phyloP scores from a whole-genome alignment of 2,329 filamentous ascomycete species.

The Dactylonectria estremocensis region DNA sequence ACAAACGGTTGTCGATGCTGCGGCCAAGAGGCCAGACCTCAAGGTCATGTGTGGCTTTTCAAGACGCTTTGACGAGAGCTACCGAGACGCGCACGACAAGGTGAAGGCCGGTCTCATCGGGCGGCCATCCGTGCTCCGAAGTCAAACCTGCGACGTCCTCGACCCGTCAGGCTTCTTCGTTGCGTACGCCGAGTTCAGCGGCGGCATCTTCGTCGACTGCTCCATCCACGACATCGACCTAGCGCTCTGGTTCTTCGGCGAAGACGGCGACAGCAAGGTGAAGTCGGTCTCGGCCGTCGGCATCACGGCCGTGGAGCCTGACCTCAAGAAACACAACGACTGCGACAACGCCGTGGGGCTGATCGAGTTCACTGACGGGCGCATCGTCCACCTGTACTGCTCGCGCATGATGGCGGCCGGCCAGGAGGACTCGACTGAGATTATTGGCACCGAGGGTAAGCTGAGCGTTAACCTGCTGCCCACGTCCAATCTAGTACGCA shows the following conservation, averaged over 20 bases:
- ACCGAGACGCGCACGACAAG: conserved; percentile 71
- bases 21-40: conserved; percentile 64
- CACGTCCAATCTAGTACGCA: conserved; percentile 65
- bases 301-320: conserved; percentile 50
- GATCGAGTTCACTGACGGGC: conserved; percentile 75
- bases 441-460: conserved; percentile 78
- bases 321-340: conserved; percentile 47
- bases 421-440: conserved; percentile 77
- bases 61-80: conserved; percentile 72
- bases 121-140: conserved; percentile 71
- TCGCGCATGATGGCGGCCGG: conserved; percentile 79
- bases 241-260: conserved; percentile 52
- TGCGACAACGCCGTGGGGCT: conserved; percentile 62
- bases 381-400: conserved; percentile 76
- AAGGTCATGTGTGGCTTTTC: conserved; percentile 69
- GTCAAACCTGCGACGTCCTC: conserved; percentile 77
- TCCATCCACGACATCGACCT: conserved; percentile 76
- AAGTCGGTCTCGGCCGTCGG: conserved; percentile 48
- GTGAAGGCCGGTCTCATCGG: conserved; percentile 71
- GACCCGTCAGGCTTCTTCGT: conserved; percentile 79
- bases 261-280: conserved; percentile 44
- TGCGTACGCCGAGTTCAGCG: conserved; percentile 73
- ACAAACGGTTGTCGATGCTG: conserved; percentile 29
- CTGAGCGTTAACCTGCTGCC: conserved; percentile 66
- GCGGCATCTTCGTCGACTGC: conserved; percentile 81